These are phyloP conservation scores for Ogataea allantospora DNA, from an alignment of 805 yeast species.

Conservation along the genomic window DNA sequence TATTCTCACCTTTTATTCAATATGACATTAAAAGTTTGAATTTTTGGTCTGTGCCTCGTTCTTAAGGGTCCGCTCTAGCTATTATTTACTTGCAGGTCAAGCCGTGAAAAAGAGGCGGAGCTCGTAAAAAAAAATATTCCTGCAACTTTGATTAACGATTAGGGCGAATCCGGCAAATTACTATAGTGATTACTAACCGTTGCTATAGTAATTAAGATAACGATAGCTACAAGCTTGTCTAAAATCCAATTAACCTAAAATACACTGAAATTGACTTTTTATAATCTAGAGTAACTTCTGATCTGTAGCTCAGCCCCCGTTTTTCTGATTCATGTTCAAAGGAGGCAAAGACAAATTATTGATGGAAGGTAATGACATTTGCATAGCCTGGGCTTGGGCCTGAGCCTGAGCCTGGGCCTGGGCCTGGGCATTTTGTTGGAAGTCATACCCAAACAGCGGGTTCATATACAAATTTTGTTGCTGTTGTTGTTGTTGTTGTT, in stretches of 20 bases:
- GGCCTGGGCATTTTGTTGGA: conserved; percentile 20
- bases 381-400: conserved; percentile 23
- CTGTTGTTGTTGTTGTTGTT: conserved; percentile 15
- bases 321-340: conserved; percentile 29
- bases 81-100: neutral
- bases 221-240: no score
- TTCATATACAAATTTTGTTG: conserved; percentile 19
- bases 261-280: conserved; percentile 4
- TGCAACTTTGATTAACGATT: no score
- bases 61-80: conserved; percentile 6
- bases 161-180: no score
- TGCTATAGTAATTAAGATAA: neutral
- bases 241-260: conserved; percentile 3
- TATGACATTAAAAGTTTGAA: neutral
- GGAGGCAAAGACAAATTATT: conserved; percentile 34
- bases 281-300: conserved; percentile 1
- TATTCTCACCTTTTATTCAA: conserved; percentile 1
- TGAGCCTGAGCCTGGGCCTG: conserved; percentile 18
- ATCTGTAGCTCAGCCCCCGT: conserved; percentile 11
- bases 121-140: neutral
- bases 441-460: conserved; percentile 24
- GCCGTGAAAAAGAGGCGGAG: conserved; percentile 11
- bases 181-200: no score
- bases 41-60: conserved; percentile 2
- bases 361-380: conserved; percentile 29